These are phyloP conservation scores for Eutypa lata DNA, from an alignment of 2,329 filamentous ascomycete species.

Conservation along the genomic window DNA sequence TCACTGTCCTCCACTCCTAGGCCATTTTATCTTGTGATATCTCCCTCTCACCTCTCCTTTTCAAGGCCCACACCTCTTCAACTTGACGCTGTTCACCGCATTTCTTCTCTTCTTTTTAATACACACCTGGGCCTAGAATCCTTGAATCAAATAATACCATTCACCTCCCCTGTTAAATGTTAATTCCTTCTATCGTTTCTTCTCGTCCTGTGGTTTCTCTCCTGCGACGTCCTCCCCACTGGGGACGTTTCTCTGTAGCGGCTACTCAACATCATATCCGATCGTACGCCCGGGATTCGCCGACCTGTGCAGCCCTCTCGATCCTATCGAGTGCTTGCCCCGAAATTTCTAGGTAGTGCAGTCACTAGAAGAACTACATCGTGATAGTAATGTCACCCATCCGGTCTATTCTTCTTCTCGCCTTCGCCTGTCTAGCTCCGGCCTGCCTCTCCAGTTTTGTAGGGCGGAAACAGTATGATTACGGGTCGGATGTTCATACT, in stretches of 20 bases:
- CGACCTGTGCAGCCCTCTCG: background rate
- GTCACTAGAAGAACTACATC: background rate
- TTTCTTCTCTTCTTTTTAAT: background rate
- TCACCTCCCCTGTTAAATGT: background rate
- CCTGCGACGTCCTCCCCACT: background rate
- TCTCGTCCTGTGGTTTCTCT: no score
- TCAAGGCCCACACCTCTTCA: background rate
- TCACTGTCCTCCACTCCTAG: background rate
- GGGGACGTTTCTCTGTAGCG: background rate
- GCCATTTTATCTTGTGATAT: background rate
- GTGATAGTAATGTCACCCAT: slow-evolving; percentile 7
- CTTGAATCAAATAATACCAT: no score
- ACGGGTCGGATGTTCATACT: slow-evolving; percentile 43
- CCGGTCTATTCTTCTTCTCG: slow-evolving; percentile 5
- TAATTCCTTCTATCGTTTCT: background rate
- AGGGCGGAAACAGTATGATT: slow-evolving; percentile 40
- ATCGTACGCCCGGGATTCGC: background rate
- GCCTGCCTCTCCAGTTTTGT: slow-evolving; percentile 4
- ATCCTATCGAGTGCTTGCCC: background rate
- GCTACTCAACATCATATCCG: background rate
- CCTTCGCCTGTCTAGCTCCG: slow-evolving; percentile 3
- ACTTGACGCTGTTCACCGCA: background rate
- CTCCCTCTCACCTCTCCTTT: background rate
- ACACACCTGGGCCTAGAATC: background rate
- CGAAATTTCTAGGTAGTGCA: background rate